Evolutionary conservation across 805 yeast species (phyloP).

Genomic region (Lachancea thermotolerans): DNA sequence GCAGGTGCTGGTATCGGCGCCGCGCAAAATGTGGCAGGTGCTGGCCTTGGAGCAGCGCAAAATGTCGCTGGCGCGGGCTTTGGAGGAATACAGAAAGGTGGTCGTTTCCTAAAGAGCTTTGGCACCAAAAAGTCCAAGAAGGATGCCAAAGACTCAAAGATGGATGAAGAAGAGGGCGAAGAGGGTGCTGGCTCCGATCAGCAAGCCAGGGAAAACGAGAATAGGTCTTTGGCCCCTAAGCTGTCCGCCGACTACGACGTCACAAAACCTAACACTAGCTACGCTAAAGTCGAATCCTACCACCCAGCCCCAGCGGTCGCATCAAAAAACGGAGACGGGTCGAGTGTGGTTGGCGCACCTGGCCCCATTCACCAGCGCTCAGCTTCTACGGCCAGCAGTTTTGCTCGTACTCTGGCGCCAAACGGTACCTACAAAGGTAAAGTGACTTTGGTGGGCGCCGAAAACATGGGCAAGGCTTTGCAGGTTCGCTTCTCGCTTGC

Average conservation of each 20-base stretch:
- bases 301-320: conserved; percentile 2
- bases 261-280: conserved; percentile 26
- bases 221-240: conserved; percentile 6
- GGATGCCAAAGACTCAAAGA: not conserved
- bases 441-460: conserved; percentile 43
- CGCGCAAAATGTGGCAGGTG: conserved; percentile 39
- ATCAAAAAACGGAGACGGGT: conserved; percentile 14
- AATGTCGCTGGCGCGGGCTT: conserved; percentile 39
- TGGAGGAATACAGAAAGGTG: conserved; percentile 46
- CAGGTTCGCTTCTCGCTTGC: conserved; percentile 52
- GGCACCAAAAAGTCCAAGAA: conserved; percentile 23
- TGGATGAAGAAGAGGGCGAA: not conserved
- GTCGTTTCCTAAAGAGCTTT: conserved; percentile 33
- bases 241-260: conserved; percentile 22
- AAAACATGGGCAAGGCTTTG: conserved; percentile 35
- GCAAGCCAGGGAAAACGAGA: not conserved
- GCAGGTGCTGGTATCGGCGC: conserved; percentile 35
- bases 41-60: conserved; percentile 40
- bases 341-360: conserved; percentile 17
- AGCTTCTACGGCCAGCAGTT: conserved; percentile 18
- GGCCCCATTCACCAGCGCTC: conserved; percentile 15
- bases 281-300: conserved; percentile 18
- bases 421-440: conserved; percentile 42
- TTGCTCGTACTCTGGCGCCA: conserved; percentile 29
- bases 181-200: conserved; percentile 1